Evolutionary conservation across 108 stramenopile species (phyloP).

Genomic region (Pseudonitzschia pungens): DNA sequence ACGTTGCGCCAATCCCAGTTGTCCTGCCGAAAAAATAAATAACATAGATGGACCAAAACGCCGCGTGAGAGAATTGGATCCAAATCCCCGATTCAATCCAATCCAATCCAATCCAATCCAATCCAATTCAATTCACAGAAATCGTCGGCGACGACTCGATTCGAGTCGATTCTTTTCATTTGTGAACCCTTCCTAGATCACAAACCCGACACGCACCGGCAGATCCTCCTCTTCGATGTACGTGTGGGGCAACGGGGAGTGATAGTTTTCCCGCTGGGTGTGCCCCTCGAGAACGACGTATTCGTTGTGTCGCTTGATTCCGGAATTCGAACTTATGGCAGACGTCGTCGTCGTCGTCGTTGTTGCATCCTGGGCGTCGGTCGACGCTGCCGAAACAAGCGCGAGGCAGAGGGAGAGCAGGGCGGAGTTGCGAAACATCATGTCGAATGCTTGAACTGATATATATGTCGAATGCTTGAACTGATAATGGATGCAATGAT

Average conservation of each 20-base stretch:
- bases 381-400: not conserved
- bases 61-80: too few relatives aligned
- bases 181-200: too few relatives aligned
- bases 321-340: too few relatives aligned
- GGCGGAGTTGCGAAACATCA: not conserved
- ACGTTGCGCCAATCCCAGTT: conserved; percentile 84
- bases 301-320: conserved; percentile 24
- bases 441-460: not conserved
- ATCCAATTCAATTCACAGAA: not conserved
- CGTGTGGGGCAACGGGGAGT: conserved; percentile 51
- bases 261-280: conserved; percentile 32
- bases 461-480: not conserved
- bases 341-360: not conserved
- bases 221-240: conserved; percentile 56
- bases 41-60: too few relatives aligned
- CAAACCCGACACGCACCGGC: conserved; percentile 38
- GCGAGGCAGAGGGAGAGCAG: not conserved
- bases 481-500: too few relatives aligned
- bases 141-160: too few relatives aligned
- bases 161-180: too few relatives aligned
- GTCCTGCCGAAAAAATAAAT: too few relatives aligned
- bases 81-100: too few relatives aligned
- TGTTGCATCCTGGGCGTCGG: not conserved
- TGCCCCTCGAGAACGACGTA: conserved; percentile 45
- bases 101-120: not conserved